These are phyloP conservation scores for Pisolithus sp. DNA, from an alignment of 768 basidiomycete species.

Conservation along the genomic window DNA sequence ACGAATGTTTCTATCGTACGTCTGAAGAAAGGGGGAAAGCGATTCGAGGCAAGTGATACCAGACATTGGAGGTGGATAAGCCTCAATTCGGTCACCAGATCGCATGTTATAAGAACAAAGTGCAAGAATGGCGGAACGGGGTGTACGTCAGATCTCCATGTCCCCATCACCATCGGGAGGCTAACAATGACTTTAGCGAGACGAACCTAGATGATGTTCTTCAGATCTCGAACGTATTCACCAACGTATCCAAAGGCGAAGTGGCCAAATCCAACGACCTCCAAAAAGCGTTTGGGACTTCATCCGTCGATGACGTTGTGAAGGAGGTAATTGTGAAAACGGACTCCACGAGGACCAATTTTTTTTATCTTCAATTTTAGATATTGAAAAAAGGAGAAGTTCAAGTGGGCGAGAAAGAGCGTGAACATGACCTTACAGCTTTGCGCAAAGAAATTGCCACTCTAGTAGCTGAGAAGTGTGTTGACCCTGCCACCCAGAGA, in stretches of 20 bases:
- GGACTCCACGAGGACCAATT: background rate
- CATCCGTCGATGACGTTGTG: conserved; percentile 63
- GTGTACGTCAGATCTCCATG: conserved; percentile 47
- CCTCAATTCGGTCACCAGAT: conserved; percentile 43
- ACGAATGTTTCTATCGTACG: conserved; percentile 97
- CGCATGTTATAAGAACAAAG: conserved; percentile 99
- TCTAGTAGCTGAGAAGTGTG: conserved; percentile 90
- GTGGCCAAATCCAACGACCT: conserved; percentile 86
- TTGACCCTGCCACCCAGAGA: conserved; percentile 83
- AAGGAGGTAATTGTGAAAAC: conserved; percentile 55
- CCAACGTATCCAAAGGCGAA: conserved; percentile 95
- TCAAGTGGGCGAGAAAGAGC: conserved; percentile 95
- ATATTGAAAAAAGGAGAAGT: conserved; percentile 95
- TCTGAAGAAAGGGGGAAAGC: conserved; percentile 93
- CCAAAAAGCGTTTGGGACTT: conserved; percentile 84
- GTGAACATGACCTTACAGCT: conserved; percentile 81
- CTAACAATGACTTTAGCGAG: conserved; percentile 47
- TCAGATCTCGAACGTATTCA: conserved; percentile 93
- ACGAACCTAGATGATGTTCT: conserved; percentile 92
- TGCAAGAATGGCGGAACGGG: conserved; percentile 91
- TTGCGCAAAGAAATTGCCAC: conserved; percentile 88
- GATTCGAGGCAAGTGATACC: conserved; percentile 69
- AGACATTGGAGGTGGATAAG: background rate
- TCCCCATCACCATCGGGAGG: background rate
- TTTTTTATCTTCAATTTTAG: conserved; percentile 30